Evolutionary conservation across 1,139 yeast species (phyloP).

Genomic region (Geotrichum citri-aurantii): DNA sequence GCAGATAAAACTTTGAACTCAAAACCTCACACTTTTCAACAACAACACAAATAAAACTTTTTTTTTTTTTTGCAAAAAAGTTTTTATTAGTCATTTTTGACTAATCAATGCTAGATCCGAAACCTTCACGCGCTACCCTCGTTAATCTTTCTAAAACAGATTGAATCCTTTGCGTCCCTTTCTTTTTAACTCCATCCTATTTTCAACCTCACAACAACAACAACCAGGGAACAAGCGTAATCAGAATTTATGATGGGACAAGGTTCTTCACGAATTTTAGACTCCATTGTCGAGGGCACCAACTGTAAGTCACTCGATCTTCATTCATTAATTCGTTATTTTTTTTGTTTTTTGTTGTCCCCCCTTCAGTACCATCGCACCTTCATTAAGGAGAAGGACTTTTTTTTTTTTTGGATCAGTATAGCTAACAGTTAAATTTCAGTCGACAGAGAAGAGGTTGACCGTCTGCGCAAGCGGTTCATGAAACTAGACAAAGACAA

Average conservation of each 20-base stretch:
- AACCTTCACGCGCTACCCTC: too few species aligned
- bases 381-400: not conserved
- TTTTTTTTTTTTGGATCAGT: not conserved
- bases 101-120: too few species aligned
- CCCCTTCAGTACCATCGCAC: not conserved
- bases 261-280: slow-evolving; percentile 60
- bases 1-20: not conserved
- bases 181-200: not conserved
- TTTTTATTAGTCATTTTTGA: too few species aligned
- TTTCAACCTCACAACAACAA: not conserved
- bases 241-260: slow-evolving; percentile 52
- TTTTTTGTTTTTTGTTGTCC: not conserved
- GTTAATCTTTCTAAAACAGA: too few species aligned
- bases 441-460: slow-evolving; percentile 85
- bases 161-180: not conserved
- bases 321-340: not conserved
- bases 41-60: too few species aligned
- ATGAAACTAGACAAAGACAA: slow-evolving; percentile 94
- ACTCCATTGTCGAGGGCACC: slow-evolving; percentile 68
- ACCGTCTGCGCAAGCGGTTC: slow-evolving; percentile 82
- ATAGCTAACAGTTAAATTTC: not conserved
- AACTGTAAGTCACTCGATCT: slow-evolving; percentile 42
- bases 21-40: too few species aligned
- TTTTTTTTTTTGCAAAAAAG: too few species aligned
- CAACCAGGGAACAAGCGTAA: not conserved